These are phyloP conservation scores for Butyriboletus loyo DNA, from an alignment of 768 basidiomycete species.

Conservation along the genomic window DNA sequence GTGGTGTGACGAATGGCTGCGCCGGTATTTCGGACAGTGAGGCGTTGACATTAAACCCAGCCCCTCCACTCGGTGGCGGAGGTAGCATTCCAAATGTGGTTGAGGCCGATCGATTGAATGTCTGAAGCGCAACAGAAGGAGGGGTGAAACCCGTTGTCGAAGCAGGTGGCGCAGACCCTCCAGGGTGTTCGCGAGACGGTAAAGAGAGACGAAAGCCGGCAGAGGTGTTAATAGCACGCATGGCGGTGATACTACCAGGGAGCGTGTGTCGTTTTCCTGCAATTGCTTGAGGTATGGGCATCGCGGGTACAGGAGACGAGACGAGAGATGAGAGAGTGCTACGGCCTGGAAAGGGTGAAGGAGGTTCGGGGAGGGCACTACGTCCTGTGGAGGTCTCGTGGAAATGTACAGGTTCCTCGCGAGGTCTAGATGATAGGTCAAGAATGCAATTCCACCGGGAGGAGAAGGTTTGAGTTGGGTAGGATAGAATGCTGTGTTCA, in stretches of 20 bases:
- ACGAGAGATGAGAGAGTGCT: conserved; percentile 20
- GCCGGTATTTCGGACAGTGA: conserved; percentile 13
- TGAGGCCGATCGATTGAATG: conserved; percentile 26
- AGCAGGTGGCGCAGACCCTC: conserved; percentile 5
- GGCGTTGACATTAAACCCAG: neutral
- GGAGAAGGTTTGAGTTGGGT: conserved; percentile 72
- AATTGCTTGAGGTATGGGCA: conserved; percentile 33
- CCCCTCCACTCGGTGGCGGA: conserved; percentile 26
- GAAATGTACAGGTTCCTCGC: conserved; percentile 19
- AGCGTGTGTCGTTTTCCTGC: conserved; percentile 61
- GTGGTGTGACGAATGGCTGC: conserved; percentile 35
- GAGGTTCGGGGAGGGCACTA: conserved; percentile 65
- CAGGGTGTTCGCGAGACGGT: conserved; percentile 26
- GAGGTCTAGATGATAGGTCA: conserved; percentile 53
- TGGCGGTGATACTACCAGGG: conserved; percentile 33
- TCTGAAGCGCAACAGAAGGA: conserved; percentile 36
- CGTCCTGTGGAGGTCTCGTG: conserved; percentile 17
- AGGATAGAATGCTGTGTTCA: conserved; percentile 29
- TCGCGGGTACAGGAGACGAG: conserved; percentile 26
- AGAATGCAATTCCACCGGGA: conserved; percentile 91
- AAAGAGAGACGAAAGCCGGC: conserved; percentile 23
- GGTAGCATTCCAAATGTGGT: conserved; percentile 35
- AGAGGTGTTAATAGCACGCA: conserved; percentile 26
- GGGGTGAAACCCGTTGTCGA: conserved; percentile 25
- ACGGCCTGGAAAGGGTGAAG: conserved; percentile 71